Base-by-base conservation (phyloP, 805 yeast species). In the Candida nemodendra region DNA sequence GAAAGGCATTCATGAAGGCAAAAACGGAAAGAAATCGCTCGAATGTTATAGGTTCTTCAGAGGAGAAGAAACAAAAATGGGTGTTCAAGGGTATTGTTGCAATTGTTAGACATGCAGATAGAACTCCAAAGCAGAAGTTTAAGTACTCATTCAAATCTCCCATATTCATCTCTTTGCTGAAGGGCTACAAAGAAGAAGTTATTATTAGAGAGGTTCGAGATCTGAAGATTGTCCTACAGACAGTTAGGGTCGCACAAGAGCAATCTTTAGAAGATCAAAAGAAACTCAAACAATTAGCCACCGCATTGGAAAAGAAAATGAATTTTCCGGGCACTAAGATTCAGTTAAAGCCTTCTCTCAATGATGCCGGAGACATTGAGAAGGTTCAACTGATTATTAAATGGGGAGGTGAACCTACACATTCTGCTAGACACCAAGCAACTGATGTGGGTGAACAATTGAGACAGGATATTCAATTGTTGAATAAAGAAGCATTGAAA, bases 391-490 rank as follows among this genome's bases (percentile, higher is more conserved):
- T 93, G 46, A 95, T 93, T 45, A 70, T 93, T 53, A 93, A 93
- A 61, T 93, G 99, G 99, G 99, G 99, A 53, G 99, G 99, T 47
- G 99, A 93, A 62, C 97, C 99, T 5, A 93, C 99, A 1, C 99
- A 93, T 61, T 89, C 97, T 9, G 97, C 98, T 2, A 77, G 82
- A 46, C 85, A 88, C 59, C 99, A 93, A 65, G 95, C 96, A 1
- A 76, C 82, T 19, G 99, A 93, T 62, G 77, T 93, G 14, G 99
- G 99, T 36, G 98, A 91, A 57, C 96, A 90, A 63, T 75, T 85
- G 67, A 80, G 99, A 55, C 96, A 91, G 59, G 95, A 93, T 61
- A 76, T 89, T 51, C 82, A 86, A 56, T 71, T 93, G 42, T 71
- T 93, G 57, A 93, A 93, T 62, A 80, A 84, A 45, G 84, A 81